These are phyloP conservation scores for Hippophae tibetana DNA, from an alignment of 306 rosid genomes.

Conservation along the genomic window DNA sequence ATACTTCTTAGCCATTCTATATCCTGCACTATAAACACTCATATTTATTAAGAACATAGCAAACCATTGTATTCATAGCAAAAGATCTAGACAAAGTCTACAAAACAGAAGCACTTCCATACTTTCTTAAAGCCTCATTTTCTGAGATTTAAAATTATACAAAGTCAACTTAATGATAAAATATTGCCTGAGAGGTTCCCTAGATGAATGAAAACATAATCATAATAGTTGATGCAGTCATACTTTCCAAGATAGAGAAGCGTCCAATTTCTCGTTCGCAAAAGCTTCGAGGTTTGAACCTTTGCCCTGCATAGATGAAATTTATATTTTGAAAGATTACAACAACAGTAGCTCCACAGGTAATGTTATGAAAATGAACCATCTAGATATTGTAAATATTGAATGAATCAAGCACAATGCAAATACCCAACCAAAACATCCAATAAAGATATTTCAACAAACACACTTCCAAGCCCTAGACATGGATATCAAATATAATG, in stretches of 20 bases:
- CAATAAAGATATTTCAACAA: no score
- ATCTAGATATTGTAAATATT: no score
- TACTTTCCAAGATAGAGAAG: constrained; percentile 60
- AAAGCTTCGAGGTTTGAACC: constrained; percentile 40
- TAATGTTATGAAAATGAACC: no score
- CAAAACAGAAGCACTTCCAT: not conserved
- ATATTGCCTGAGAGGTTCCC: not conserved
- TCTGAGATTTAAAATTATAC: not conserved
- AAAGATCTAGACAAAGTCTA: no score
- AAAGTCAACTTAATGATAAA: not conserved
- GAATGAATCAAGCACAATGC: no score
- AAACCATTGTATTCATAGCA: not conserved
- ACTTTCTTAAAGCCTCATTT: not conserved
- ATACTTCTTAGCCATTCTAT: constrained; percentile 28
- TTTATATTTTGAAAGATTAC: not conserved
- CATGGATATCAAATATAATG: no score
- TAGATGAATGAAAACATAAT: not conserved
- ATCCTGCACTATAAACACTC: constrained; percentile 14
- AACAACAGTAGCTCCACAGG: not conserved
- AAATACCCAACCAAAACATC: no score
- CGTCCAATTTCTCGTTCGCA: constrained; percentile 24
- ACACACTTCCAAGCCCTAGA: no score
- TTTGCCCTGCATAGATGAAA: constrained; percentile 27
- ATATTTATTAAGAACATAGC: not conserved
- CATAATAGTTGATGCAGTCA: not conserved